Percentiles rank a stretch among this genome's conserved stretches.
These are phyloP conservation scores for Naematelia aurantialba DNA, from an alignment of 768 basidiomycete species.

Conservation along the genomic window DNA sequence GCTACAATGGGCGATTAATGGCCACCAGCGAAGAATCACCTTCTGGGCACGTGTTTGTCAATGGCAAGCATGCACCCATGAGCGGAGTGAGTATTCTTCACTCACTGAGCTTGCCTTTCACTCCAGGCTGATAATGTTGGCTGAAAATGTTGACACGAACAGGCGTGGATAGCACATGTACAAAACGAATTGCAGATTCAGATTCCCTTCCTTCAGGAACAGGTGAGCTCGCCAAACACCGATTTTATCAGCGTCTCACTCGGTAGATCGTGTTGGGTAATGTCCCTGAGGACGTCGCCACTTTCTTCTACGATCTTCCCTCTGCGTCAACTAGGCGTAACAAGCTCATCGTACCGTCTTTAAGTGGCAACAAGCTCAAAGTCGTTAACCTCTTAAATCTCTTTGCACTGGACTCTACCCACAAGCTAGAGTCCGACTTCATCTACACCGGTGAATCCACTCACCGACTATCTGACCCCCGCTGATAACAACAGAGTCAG, in stretches of 20 bases:
- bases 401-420: constrained; percentile 47
- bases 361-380: constrained; percentile 55
- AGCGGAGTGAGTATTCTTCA: constrained; percentile 63
- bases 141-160: constrained; percentile 3
- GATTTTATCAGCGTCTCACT: background rate
- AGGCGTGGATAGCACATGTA: constrained; percentile 67
- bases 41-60: constrained; percentile 74
- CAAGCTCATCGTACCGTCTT: constrained; percentile 63
- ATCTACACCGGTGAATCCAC: constrained; percentile 61
- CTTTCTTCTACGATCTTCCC: constrained; percentile 87
- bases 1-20: constrained; percentile 62
- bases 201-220: constrained; percentile 67
- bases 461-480: background rate
- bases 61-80: constrained; percentile 73
- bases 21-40: constrained; percentile 50
- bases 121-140: too few species aligned
- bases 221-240: constrained; percentile 53
- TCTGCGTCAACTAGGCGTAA: constrained; percentile 69
- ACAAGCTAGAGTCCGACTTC: constrained; percentile 55
- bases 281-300: constrained; percentile 55
- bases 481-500: constrained; percentile 11
- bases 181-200: constrained; percentile 62
- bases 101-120: background rate
- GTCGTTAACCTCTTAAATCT: constrained; percentile 61
- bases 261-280: constrained; percentile 22